These are phyloP conservation scores for Diplodia mutila DNA, from an alignment of 2,329 filamentous ascomycete species.

Conservation along the genomic window DNA sequence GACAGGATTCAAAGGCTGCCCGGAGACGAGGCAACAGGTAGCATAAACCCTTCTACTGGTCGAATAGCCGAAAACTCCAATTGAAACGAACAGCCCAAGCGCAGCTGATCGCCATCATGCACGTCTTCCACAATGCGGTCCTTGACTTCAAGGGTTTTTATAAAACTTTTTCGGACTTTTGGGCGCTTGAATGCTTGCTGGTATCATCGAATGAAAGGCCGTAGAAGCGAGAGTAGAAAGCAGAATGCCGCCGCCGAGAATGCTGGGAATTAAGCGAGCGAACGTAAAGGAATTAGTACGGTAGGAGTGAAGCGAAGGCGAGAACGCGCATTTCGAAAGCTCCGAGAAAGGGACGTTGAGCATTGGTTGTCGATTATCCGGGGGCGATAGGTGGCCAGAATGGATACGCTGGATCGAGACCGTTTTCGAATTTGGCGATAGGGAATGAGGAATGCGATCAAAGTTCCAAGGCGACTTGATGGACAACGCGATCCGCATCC, in stretches of 20 bases:
- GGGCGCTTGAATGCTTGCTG: background rate
- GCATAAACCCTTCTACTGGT: background rate
- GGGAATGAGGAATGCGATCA: background rate
- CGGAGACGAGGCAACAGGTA: background rate
- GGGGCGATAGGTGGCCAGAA: background rate
- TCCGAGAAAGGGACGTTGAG: background rate
- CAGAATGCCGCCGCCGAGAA: background rate
- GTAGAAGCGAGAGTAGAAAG: background rate
- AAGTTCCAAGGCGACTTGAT: background rate
- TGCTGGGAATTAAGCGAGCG: slow-evolving; percentile 1
- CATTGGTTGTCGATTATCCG: background rate
- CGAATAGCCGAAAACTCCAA: background rate
- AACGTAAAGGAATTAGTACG: background rate
- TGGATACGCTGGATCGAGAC: background rate
- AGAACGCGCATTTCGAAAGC: background rate
- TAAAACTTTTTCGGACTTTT: background rate
- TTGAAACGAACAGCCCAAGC: background rate
- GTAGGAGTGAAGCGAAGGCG: background rate
- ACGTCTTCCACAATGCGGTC: background rate
- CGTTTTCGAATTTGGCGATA: background rate
- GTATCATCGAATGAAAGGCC: background rate
- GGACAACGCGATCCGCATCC: background rate
- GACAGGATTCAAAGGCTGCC: background rate
- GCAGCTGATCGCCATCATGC: background rate
- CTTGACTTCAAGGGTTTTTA: background rate